Base-by-base conservation (phyloP, 345 rosid species). In the Schrenkiella parvula region DNA sequence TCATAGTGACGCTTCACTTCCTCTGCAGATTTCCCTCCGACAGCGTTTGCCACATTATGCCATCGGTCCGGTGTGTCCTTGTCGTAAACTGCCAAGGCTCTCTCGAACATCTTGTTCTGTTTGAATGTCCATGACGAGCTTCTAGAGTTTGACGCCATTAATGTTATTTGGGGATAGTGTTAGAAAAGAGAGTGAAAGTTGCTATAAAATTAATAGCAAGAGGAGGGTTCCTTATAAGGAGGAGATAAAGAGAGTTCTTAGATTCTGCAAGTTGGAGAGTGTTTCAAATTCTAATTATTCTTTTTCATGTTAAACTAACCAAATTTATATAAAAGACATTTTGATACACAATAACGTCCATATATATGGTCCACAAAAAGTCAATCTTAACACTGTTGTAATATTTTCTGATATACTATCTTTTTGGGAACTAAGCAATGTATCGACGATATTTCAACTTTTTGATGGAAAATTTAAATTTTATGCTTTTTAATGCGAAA, bases 11-110 rank as follows among this genome's bases (percentile, higher is more conserved):
- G 83, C 81, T 84, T 89, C 8, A 95, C 97, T 73, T 95, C 99
- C 28, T 91, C 99, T 2, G 79, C 81, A 25, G 99, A 80, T 81
- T 91, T 95, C 6, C 82, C 85, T 15, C 95, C 99, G 15, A 93
- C 91, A 17, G 85, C 89, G 56, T 79, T 77, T 38, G 97, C 96
- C 51, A 91, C 87, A 66, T 95, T 89, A 39, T 89, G 85, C 99
- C 99, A 95, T 21, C 99, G 88, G 63, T 91, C 99, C 1, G 95
- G 95, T 12, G 97, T 88, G 70, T 95, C 97, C 83, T 87, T 82
- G 80, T 91, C 96, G 42, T 83, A 86, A 51, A 85, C 57, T 8
- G 97, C 99, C 54, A 95, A 84, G 9, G 99, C 99, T 75, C 79
- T 88, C 79, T 95, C 99, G 53, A 95, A 95, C 58, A 55, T 80